Percentiles rank a stretch among this genome's conserved stretches.
Conservation (phyloP, 768 basidiomycete genomes). For the Tylopilus sp. region DNA sequence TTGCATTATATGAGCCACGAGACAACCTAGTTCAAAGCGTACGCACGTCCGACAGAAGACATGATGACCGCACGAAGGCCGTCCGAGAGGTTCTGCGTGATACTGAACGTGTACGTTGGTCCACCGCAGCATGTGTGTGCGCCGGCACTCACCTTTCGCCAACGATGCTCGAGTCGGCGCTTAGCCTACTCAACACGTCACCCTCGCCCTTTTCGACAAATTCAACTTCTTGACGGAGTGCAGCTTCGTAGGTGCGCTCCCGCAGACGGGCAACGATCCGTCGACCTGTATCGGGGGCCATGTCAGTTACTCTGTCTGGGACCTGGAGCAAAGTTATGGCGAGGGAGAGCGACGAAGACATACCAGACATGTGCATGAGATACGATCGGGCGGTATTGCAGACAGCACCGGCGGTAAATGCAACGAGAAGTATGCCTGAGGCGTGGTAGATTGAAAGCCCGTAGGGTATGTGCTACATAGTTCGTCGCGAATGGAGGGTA, state of each 20-base stretch:
- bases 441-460: conserved; percentile 80
- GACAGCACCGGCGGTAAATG: conserved; percentile 84
- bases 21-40: background rate
- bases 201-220: conserved; percentile 92
- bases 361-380: conserved; percentile 84
- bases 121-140: background rate
- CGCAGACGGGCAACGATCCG: conserved; percentile 87
- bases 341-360: conserved; percentile 11
- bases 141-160: conserved; percentile 69
- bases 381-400: conserved; percentile 84
- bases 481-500: background rate
- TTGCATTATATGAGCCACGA: background rate
- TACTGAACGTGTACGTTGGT: conserved; percentile 26
- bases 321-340: background rate
- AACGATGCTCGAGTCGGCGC: conserved; percentile 88
- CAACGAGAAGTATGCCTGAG: conserved; percentile 62
- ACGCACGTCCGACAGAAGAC: conserved; percentile 88
- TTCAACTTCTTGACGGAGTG: conserved; percentile 87
- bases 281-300: conserved; percentile 47
- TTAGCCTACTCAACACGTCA: conserved; percentile 88
- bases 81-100: conserved; percentile 79
- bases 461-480: conserved; percentile 65
- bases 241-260: conserved; percentile 78
- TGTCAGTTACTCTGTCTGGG: background rate
- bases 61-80: conserved; percentile 84